phyloP scores from a whole-genome alignment of 2,329 filamentous ascomycete genomes.

The Alternaria arbusti region DNA sequence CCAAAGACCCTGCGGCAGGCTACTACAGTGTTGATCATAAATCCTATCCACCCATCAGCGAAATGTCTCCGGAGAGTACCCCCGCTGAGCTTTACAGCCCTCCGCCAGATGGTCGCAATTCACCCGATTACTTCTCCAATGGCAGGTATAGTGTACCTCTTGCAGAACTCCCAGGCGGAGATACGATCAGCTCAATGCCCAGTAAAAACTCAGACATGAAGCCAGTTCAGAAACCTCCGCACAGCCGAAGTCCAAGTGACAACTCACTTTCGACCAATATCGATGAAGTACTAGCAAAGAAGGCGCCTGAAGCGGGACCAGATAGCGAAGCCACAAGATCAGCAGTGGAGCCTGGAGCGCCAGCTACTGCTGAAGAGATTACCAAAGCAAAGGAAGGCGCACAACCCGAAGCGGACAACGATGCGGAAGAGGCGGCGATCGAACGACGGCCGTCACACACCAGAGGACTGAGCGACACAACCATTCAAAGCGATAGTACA shows the following conservation, averaged over 20 bases:
- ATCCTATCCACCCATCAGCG: constrained; percentile 39
- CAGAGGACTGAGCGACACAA: constrained; percentile 40
- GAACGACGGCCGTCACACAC: constrained; percentile 40
- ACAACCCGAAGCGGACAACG: not conserved
- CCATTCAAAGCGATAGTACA: constrained; percentile 42
- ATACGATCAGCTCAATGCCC: constrained; percentile 23
- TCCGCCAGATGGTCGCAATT: constrained; percentile 21
- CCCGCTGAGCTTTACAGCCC: constrained; percentile 45
- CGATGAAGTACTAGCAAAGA: constrained; percentile 31
- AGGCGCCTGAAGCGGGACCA: not conserved
- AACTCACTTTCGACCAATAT: constrained; percentile 35
- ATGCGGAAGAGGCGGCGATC: not conserved
- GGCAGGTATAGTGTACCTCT: constrained; percentile 27
- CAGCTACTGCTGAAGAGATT: not conserved
- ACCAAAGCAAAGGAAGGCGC: not conserved
- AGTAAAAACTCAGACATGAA: constrained; percentile 24
- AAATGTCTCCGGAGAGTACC: constrained; percentile 42
- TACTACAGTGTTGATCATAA: constrained; percentile 37
- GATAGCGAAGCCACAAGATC: not conserved
- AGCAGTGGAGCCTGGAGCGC: not conserved
- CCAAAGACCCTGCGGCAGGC: constrained; percentile 28
- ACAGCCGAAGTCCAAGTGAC: constrained; percentile 37
- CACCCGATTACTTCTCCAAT: constrained; percentile 35
- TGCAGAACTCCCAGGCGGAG: constrained; percentile 42
- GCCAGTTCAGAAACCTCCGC: constrained; percentile 18